A percentile compares a stretch with the other conserved stretches of the same genome.
Conservation (phyloP, 352 stramenopile species). For the Thalassiosira ordinaria region DNA sequence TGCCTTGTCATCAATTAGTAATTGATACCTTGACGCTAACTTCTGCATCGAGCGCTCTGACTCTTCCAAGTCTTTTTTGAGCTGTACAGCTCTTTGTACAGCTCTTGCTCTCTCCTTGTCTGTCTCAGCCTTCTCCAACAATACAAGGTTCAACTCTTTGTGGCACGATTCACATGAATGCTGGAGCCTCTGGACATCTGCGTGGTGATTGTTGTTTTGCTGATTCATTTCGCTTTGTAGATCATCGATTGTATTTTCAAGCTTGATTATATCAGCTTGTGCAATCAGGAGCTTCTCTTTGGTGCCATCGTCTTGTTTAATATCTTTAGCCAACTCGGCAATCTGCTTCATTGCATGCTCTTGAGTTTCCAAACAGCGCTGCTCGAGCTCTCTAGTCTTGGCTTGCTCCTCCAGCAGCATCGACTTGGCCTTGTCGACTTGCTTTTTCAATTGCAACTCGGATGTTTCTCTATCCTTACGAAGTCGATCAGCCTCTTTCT, state of each 20-base stretch:
- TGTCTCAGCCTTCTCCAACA: constrained; percentile 34
- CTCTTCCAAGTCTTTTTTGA: constrained; percentile 36
- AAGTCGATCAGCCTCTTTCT: constrained; percentile 14
- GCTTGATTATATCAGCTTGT: constrained; percentile 28
- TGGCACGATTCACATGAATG: constrained; percentile 48
- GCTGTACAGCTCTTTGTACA: constrained; percentile 25
- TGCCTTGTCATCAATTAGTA: constrained; percentile 25
- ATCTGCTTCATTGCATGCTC: constrained; percentile 37
- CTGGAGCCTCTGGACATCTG: constrained; percentile 35
- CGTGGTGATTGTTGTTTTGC: constrained; percentile 3
- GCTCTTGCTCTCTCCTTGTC: constrained; percentile 24
- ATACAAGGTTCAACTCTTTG: constrained; percentile 31
- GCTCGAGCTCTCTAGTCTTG: constrained; percentile 28
- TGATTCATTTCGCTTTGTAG: constrained; percentile 38
- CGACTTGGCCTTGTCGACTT: constrained; percentile 18
- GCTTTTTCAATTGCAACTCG: constrained; percentile 11
- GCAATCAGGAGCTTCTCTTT: constrained; percentile 43
- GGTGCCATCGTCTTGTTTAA: constrained; percentile 24
- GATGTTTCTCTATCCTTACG: constrained; percentile 2
- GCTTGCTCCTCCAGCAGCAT: constrained; percentile 33
- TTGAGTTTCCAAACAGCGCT: constrained; percentile 33
- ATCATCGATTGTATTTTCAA: constrained; percentile 34
- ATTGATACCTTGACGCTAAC: constrained; percentile 34
- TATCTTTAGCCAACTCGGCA: constrained; percentile 28
- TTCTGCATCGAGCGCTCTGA: constrained; percentile 24